Conservation (phyloP, 805 yeast genomes). For the Nakazawaea laoshanensis region DNA sequence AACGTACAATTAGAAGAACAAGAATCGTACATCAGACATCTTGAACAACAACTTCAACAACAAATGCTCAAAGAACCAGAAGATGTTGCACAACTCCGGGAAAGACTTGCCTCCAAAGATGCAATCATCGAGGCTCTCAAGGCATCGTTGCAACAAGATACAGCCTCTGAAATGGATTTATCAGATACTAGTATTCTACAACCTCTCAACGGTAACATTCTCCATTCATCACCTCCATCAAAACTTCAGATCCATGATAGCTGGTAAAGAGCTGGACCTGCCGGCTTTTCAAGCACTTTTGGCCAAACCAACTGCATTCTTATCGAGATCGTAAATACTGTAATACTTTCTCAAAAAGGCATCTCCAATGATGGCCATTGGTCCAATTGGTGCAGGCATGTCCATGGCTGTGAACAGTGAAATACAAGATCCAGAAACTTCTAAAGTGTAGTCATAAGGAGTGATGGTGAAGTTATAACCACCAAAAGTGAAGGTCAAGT, state of each 20-base stretch:
- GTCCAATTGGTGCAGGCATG: constrained; percentile 95
- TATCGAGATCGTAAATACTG: constrained; percentile 86
- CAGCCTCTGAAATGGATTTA: no score
- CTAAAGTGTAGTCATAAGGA: constrained; percentile 89
- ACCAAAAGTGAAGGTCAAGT: constrained; percentile 79
- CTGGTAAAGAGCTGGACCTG: no score
- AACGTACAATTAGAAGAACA: constrained; percentile 49
- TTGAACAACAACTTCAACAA: constrained; percentile 43
- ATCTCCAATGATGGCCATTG: constrained; percentile 93
- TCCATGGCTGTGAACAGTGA: constrained; percentile 97
- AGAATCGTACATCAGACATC: constrained; percentile 48
- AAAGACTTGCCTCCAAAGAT: constrained; percentile 62
- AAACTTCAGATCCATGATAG: no score
- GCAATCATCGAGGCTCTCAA: constrained; percentile 68
- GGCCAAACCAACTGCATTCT: constrained; percentile 93
- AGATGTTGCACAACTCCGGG: constrained; percentile 58
- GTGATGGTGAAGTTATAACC: constrained; percentile 89
- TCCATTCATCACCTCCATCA: no score
- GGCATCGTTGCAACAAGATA: no score
- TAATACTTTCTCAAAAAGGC: constrained; percentile 94
- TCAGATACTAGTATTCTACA: no score
- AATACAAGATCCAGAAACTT: constrained; percentile 90
- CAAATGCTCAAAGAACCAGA: constrained; percentile 41
- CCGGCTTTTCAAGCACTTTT: constrained; percentile 41
- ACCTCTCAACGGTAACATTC: no score